Conservation (phyloP, 23 red algal species). For the Gracilariopsis chorda region DNA sequence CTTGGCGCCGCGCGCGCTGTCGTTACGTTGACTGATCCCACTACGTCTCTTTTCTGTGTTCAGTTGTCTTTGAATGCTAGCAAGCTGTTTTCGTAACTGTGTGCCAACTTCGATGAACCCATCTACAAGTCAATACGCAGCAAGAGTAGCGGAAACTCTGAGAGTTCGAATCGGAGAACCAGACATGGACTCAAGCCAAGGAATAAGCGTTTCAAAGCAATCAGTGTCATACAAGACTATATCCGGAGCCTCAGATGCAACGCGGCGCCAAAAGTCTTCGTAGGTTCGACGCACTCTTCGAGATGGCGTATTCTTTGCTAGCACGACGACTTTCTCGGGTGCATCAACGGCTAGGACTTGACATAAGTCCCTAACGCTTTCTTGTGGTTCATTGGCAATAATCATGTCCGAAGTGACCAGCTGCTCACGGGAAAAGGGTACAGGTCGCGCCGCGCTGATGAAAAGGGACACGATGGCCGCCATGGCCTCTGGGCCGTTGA, state of each 20-base stretch:
- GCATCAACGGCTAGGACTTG: background rate
- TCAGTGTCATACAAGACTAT: constrained; percentile 71
- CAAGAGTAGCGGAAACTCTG: constrained; percentile 52
- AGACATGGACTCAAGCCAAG: constrained; percentile 61
- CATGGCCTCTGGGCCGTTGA: constrained; percentile 56
- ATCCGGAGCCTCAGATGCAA: constrained; percentile 31
- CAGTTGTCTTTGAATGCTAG: constrained; percentile 50
- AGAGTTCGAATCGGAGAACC: constrained; percentile 20
- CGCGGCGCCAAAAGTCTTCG: constrained; percentile 37
- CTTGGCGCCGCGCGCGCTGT: background rate
- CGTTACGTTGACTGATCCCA: background rate
- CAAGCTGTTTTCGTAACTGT: constrained; percentile 20
- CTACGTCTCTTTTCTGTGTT: constrained; percentile 38
- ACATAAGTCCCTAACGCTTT: background rate
- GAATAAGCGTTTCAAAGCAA: constrained; percentile 65
- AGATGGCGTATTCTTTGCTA: constrained; percentile 11
- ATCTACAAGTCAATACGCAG: constrained; percentile 65
- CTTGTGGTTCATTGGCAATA: background rate
- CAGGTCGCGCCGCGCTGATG: constrained; percentile 21
- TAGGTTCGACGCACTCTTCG: constrained; percentile 19
- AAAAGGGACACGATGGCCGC: constrained; percentile 40
- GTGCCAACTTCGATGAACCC: constrained; percentile 46
- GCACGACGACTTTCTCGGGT: background rate
- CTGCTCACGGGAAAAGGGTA: background rate
- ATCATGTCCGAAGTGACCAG: constrained; percentile 36